Percentiles rank a stretch among this genome's conserved stretches.
Conservation (phyloP, 805 yeast species). For the Saccharomyces kudriavzevii region DNA sequence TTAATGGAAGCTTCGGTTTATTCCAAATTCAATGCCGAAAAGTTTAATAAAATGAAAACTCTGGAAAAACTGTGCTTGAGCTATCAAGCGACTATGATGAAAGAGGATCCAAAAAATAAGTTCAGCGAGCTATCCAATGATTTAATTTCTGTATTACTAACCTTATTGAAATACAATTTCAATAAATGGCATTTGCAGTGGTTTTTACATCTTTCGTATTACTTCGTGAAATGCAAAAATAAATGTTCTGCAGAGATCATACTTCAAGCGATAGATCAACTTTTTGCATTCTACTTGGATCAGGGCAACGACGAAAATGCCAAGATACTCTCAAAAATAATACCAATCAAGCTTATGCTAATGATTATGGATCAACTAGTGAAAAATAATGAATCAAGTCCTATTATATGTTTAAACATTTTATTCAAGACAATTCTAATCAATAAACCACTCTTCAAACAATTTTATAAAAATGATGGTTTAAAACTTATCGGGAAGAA, state of each 20-base stretch:
- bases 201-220: slow-evolving; percentile 44
- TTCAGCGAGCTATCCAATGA: slow-evolving; percentile 32
- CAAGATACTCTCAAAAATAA: slow-evolving; percentile 39
- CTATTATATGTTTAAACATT: slow-evolving; percentile 31
- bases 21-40: slow-evolving; percentile 42
- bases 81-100: slow-evolving; percentile 30
- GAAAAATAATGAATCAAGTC: slow-evolving; percentile 16
- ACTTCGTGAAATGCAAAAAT: slow-evolving; percentile 35
- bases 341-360: slow-evolving; percentile 62
- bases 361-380: slow-evolving; percentile 35
- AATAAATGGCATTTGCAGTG: slow-evolving; percentile 48
- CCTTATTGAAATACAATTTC: slow-evolving; percentile 40
- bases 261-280: slow-evolving; percentile 24
- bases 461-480: slow-evolving; percentile 44
- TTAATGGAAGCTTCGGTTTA: slow-evolving; percentile 47
- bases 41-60: slow-evolving; percentile 45
- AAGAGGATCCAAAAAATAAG: slow-evolving; percentile 32
- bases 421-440: slow-evolving; percentile 43
- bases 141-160: slow-evolving; percentile 12
- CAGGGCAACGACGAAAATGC: slow-evolving; percentile 38
- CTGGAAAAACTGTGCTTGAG: slow-evolving; percentile 29
- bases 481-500: slow-evolving; percentile 35
- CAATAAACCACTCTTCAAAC: slow-evolving; percentile 39
- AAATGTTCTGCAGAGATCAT: slow-evolving; percentile 22
- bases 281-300: slow-evolving; percentile 32